Evolutionary conservation across 768 basidiomycete genomes (phyloP), one percentile per base, ranked within the genome.

Genomic region (Lyophyllum atratum): DNA sequence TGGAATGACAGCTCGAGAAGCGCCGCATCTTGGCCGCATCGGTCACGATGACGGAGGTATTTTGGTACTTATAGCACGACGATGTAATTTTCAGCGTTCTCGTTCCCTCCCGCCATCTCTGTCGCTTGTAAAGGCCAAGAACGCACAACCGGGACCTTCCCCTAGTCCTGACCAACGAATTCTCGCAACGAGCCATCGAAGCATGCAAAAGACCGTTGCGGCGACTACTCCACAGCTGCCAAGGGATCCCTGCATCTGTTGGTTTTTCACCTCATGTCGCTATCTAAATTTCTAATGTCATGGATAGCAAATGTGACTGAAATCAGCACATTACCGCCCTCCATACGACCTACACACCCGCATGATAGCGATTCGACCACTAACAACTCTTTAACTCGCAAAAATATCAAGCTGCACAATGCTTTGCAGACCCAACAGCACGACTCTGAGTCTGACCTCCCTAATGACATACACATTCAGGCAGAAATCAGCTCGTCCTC

Each of bases 321-420:
- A 52, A 22, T 37, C 4, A 37, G 33, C 21, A 17, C 19, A 49
- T 5, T n/a, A 10, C 37, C 31, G 15, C 37, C 49, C 8, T 51
- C 52, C 15, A 39, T 55, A 52, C 43, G 49, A 53, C 43, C 45
- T 26, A 40, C 44, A 21, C 40, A 37, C 25, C 45, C 57, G n/a
- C 42, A 47, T 24, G 47, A 24, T n/a, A 48, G 55, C 25, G 37
- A 54, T 24, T 49, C 58, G 21, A 54, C 44, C 40, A 59, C 14
- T 17, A 44, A 50, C 21, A 53, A 56, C 29, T 52, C 52, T 26
- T 37, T 63, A n/a, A 62, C 64, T 8, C 59, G 55, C 12, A 57
- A 65, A 51, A 63, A 63, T 29, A 19, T 65, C 28, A 39, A 46
- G 42, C 56, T 52, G 22, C 61, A 63, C 44, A 55, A 56, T 19